Base-by-base conservation (phyloP, 805 yeast species). In the Lipomyces orientalis region DNA sequence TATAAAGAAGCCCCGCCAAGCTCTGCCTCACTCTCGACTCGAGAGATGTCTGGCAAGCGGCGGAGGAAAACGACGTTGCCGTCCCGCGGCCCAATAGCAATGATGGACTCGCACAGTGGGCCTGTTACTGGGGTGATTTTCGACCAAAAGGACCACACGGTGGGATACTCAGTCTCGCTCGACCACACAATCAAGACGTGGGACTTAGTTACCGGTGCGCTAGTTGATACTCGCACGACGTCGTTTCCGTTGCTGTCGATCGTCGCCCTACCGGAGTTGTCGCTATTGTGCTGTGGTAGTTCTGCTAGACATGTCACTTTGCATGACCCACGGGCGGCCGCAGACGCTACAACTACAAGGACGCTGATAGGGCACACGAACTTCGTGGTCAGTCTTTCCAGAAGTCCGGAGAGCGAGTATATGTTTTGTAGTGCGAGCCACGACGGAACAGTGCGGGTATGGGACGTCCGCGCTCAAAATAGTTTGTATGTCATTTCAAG, bases 271-370 rank as follows among this genome's bases (percentile, higher is more conserved):
- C 86, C 90, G 6, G 82, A 85, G 61, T 81, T 88, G 62, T 86
- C 90, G 69, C 81, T 95, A 64, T 80, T 95, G 37, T 97, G 93
- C 8, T 87, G 94, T 65, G 99, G 99, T n/a, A 92, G 98, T 0
- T 89, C 97, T 12, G 98, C 98, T n/a, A 89, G 99, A 79, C 98
- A 95, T 79, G 93, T 95, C 71, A 89, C 93, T 64, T 82, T 95
- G 69, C 97, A 92, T 76, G 99, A 95, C 78, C 98, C 98, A 57
- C 86, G 99, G 77, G 84, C 84, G 1, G 80, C 79, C 34, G 79
- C 86, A 0, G 68, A 64, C 61, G 58, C 89, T 1, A 84, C 87
- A 7, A 84, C 89, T 52, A 88, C 86, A 64, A 81, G 84, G 58
- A 96, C 93, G 78, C 84, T 95, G 62, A 82, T 87, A 60, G 99